Percentiles rank a stretch among this genome's conserved stretches.
phyloP scores from a whole-genome alignment of 2,329 filamentous ascomycete genomes.

The Aurifilum marmelostoma region DNA sequence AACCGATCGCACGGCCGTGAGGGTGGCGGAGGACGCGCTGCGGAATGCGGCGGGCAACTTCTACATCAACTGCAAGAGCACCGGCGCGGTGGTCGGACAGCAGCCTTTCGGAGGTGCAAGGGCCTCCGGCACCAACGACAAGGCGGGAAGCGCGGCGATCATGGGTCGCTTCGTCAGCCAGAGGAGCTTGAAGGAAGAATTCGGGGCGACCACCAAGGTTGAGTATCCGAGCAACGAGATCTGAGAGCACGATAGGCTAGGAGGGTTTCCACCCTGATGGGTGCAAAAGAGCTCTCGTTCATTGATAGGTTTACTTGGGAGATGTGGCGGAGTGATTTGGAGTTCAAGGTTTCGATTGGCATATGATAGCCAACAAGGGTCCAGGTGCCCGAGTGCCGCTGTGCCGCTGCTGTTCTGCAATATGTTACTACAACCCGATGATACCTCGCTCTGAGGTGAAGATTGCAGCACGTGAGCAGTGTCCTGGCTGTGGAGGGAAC shows the following conservation, averaged over 20 bases:
- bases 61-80: slow-evolving; percentile 62
- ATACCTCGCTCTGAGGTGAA: not conserved
- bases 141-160: slow-evolving; percentile 55
- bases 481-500: not conserved
- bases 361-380: slow-evolving; percentile 3
- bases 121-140: slow-evolving; percentile 72
- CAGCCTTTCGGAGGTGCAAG: slow-evolving; percentile 72
- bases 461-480: slow-evolving; percentile 19
- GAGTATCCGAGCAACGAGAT: slow-evolving; percentile 73
- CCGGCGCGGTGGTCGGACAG: slow-evolving; percentile 72
- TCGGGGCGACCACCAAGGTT: slow-evolving; percentile 63
- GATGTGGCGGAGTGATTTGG: not conserved
- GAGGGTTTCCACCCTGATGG: too few species aligned
- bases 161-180: slow-evolving; percentile 55
- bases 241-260: slow-evolving; percentile 36
- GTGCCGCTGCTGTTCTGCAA: not conserved
- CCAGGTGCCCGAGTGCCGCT: not conserved
- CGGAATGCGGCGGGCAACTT: slow-evolving; percentile 61
- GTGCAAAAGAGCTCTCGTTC: too few species aligned
- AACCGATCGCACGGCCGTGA: slow-evolving; percentile 50
- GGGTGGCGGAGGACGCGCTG: slow-evolving; percentile 53
- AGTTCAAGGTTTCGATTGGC: not conserved
- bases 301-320: not conserved
- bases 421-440: not conserved
- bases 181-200: slow-evolving; percentile 70